phyloP scores from a whole-genome alignment of 2,329 filamentous ascomycete genomes.

The Cladosporium sp. region DNA sequence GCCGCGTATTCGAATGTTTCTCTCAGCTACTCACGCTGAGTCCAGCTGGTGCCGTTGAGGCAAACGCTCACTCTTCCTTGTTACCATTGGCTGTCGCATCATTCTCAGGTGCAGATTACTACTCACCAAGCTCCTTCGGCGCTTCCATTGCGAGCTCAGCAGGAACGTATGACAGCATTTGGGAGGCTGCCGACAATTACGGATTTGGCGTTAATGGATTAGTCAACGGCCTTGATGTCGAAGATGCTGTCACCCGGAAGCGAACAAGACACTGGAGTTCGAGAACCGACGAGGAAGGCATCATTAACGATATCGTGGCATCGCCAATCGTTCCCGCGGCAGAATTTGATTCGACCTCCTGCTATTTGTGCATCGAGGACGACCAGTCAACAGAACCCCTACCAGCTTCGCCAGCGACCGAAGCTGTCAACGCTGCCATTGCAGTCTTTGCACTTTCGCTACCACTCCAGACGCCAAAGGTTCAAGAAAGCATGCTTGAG shows the following conservation, averaged over 20 bases:
- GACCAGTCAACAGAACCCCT: constrained; percentile 27
- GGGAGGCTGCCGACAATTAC: constrained; percentile 92
- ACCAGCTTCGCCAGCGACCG: constrained; percentile 78
- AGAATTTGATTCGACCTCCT: constrained; percentile 80
- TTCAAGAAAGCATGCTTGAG: constrained; percentile 93
- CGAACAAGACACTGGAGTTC: constrained; percentile 43
- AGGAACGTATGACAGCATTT: constrained; percentile 85
- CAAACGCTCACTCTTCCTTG: constrained; percentile 84
- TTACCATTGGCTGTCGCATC: constrained; percentile 84
- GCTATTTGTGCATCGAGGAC: constrained; percentile 62
- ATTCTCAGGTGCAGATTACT: constrained; percentile 89
- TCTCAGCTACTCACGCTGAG: constrained; percentile 85
- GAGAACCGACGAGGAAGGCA: constrained; percentile 57
- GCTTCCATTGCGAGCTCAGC: constrained; percentile 88
- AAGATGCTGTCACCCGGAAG: constrained; percentile 63
- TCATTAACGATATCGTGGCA: constrained; percentile 53
- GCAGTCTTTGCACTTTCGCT: constrained; percentile 88
- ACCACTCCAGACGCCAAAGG: constrained; percentile 80
- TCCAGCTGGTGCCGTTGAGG: constrained; percentile 77
- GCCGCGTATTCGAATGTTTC: constrained; percentile 91
- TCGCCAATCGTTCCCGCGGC: constrained; percentile 73
- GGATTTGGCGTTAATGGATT: constrained; percentile 90
- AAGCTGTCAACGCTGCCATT: constrained; percentile 91
- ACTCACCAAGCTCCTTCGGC: constrained; percentile 77
- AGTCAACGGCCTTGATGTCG: constrained; percentile 69